phyloP scores from a whole-genome alignment of 306 rosid species.

The Psophocarpus tetragonolobus region DNA sequence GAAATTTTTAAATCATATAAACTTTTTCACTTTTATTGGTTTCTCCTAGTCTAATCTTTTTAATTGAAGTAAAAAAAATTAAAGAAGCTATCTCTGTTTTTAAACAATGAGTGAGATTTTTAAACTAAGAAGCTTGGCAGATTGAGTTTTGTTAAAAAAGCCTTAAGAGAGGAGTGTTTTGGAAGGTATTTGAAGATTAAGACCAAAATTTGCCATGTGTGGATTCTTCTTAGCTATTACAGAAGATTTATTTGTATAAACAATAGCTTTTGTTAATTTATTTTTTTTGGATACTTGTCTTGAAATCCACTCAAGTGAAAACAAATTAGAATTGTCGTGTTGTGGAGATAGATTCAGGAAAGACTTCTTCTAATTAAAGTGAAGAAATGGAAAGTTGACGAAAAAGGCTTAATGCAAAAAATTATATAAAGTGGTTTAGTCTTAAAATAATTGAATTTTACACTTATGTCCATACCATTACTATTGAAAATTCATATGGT shows the following conservation, averaged over 20 bases:
- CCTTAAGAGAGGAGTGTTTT: too few species aligned
- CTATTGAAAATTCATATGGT: not conserved
- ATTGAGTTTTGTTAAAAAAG: too few species aligned
- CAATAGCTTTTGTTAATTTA: too few species aligned
- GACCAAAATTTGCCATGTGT: too few species aligned
- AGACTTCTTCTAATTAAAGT: not conserved
- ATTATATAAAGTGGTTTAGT: not conserved
- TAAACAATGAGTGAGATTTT: too few species aligned
- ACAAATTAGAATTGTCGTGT: not conserved
- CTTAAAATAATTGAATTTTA: not conserved
- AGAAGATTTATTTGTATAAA: too few species aligned
- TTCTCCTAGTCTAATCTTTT: not conserved
- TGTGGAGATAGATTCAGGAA: not conserved
- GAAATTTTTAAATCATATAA: too few species aligned
- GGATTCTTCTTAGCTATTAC: too few species aligned
- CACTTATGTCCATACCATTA: not conserved
- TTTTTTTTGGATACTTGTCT: constrained; percentile 37
- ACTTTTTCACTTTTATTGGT: not conserved
- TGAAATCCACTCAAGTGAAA: not conserved
- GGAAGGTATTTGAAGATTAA: too few species aligned
- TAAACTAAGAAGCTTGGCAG: too few species aligned
- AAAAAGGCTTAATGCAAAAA: not conserved
- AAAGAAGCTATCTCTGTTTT: not conserved
- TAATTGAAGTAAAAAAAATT: not conserved
- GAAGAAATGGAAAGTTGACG: not conserved